A percentile compares a stretch with the other conserved stretches of the same genome.
Conservation (phyloP, 345 rosid species). For the Mallotus nudiflorus region DNA sequence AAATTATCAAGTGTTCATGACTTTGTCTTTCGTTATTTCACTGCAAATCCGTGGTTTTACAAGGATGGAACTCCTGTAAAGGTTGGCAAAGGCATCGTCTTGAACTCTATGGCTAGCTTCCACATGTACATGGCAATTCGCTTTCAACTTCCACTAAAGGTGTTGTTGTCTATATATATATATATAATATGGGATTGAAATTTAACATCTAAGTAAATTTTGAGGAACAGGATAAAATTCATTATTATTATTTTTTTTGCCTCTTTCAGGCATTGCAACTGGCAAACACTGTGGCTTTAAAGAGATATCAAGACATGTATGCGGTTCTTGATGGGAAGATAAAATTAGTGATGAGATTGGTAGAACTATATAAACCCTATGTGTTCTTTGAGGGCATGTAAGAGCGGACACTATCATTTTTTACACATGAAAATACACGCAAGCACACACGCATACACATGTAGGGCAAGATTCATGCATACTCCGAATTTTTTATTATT, state of each 20-base stretch:
- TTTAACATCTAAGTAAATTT: no score
- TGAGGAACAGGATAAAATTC: no score
- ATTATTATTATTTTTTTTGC: no score
- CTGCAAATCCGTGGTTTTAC: constrained; percentile 16
- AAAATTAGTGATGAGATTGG: constrained; percentile 33
- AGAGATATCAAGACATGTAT: constrained; percentile 11
- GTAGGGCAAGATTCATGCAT: no score
- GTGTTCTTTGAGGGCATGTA: constrained; percentile 33
- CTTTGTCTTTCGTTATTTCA: constrained; percentile 10
- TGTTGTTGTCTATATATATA: background rate
- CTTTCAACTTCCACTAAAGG: constrained; percentile 14
- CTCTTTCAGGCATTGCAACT: constrained; percentile 3
- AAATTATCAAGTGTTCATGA: background rate
- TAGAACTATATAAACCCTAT: constrained; percentile 39
- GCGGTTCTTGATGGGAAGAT: constrained; percentile 18
- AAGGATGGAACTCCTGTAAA: constrained; percentile 8
- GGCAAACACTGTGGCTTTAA: constrained; percentile 19
- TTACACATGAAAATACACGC: no score
- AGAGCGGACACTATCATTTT: background rate
- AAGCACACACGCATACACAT: no score
- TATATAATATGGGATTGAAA: no score
- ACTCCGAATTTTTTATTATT: no score
- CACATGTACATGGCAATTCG: constrained; percentile 8
- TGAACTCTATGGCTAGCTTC: constrained; percentile 16
- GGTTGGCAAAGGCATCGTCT: background rate